Evolutionary conservation across 2,329 filamentous ascomycete genomes (phyloP).

Genomic region (Cryphonectria nitschkei): DNA sequence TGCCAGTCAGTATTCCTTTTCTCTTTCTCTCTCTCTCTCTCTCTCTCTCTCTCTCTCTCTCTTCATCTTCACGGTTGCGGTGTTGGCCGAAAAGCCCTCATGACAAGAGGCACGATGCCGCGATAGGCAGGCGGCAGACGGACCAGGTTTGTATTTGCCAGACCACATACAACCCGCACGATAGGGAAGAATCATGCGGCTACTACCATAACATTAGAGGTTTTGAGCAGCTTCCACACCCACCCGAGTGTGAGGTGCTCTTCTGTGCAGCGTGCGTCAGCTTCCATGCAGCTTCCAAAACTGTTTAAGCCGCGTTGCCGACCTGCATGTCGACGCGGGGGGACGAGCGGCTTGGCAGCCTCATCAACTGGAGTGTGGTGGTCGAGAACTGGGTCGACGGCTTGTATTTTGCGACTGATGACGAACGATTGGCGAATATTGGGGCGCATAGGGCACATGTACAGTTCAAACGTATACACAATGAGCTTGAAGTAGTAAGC

Average conservation of each 20-base stretch:
- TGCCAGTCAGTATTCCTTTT: neutral
- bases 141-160: neutral
- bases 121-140: conserved; percentile 14
- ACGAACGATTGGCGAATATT: neutral
- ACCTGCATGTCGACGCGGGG: neutral
- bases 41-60: too few relatives aligned
- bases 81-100: neutral
- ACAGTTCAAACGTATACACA: neutral
- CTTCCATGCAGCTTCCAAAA: conserved; percentile 17
- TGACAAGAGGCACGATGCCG: neutral
- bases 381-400: neutral
- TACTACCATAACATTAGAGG: neutral
- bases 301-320: neutral
- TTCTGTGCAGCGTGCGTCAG: conserved; percentile 14
- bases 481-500: too few relatives aligned
- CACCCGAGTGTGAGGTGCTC: neutral
- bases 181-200: neutral
- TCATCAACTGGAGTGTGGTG: neutral
- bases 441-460: neutral
- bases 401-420: neutral
- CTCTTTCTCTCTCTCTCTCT: too few relatives aligned
- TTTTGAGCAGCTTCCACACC: neutral
- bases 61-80: neutral
- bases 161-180: neutral
- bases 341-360: neutral